Base-by-base conservation (phyloP, 768 basidiomycete species). In the Cystofilobasidium capitatum region DNA sequence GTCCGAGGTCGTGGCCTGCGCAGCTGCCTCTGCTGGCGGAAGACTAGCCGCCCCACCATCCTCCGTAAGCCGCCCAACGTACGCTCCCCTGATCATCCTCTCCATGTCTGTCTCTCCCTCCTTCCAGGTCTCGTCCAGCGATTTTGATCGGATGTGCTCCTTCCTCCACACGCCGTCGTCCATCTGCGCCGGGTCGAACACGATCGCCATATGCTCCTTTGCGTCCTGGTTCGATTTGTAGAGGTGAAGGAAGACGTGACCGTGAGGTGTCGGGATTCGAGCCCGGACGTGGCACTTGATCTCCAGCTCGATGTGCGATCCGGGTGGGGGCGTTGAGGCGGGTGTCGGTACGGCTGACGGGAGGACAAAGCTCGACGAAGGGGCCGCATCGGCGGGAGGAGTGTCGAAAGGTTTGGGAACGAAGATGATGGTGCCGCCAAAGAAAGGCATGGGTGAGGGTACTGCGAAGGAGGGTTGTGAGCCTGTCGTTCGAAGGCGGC, bases 151-250 rank as follows among this genome's bases (percentile, higher is more conserved):
- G 71, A 98, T 91, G 66, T 79, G 65, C 82, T 83, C n/a, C 80
- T 82, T 39, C 74, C 78, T 45, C 70, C 51, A 49, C 29, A 29
- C 57, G 17, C 58, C 33, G 6, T 64, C 68, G 4, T 70, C 60
- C 40, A 91, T 82, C 77, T 98, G 96, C 0, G 87, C 88, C 26
- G 91, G 83, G 76, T 98, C 96, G 62, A 93, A 83, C 69, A 99
- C 92, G 68, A 99, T 84, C 0, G 94, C 94, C 22, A 99, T 83
- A 75, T 99, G 96, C 74, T 99, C 96, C 77, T 98, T 98, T 6
- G 45, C 37, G 75, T 76, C 80, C 79, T 98, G 96, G 62, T 82
- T 84, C 76, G 96, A 98, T 77, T 91, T 90, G 79, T 98, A 98
- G 63, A 98, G 79, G 73, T 98, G 91, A 13, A 98, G 82, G 79